Conservation (phyloP, 352 stramenopile genomes). For the Phytophthora hibernalis region DNA sequence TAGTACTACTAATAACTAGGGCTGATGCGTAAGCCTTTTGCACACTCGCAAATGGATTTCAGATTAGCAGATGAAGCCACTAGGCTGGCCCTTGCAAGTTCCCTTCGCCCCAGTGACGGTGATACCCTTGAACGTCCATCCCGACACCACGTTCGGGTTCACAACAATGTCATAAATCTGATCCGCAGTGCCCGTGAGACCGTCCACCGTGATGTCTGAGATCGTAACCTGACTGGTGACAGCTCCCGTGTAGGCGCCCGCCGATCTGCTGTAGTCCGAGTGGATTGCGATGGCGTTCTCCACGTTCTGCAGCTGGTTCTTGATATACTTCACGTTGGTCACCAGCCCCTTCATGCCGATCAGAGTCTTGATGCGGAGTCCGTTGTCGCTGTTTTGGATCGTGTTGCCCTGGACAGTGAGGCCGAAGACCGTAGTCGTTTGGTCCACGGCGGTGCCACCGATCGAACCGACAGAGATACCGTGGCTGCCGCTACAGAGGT, state of each 20-base stretch:
- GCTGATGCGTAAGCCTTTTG: conserved; percentile 1
- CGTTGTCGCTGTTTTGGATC: conserved; percentile 41
- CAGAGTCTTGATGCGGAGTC: conserved; percentile 41
- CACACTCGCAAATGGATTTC: background rate
- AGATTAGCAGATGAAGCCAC: conserved; percentile 17
- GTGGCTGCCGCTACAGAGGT: conserved; percentile 19
- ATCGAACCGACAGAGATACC: conserved; percentile 44
- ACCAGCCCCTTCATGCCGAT: conserved; percentile 38
- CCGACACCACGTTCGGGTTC: conserved; percentile 24
- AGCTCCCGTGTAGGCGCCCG: conserved; percentile 17
- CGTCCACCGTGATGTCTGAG: conserved; percentile 21
- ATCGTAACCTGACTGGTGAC: conserved; percentile 24
- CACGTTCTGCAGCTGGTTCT: conserved; percentile 34
- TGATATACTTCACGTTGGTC: conserved; percentile 23
- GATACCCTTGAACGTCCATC: conserved; percentile 33
- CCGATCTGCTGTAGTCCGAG: conserved; percentile 27
- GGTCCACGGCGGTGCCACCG: conserved; percentile 17
- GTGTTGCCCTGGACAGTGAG: conserved; percentile 38
- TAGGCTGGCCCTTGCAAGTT: conserved; percentile 20
- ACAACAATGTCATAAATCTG: conserved; percentile 38
- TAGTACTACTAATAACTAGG: too few relatives aligned
- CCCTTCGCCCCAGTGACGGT: conserved; percentile 14
- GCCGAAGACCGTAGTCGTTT: conserved; percentile 31
- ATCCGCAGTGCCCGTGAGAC: conserved; percentile 23
- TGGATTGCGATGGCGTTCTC: conserved; percentile 29